A percentile compares a stretch with the other conserved stretches of the same genome.
Evolutionary conservation across 306 rosid species (phyloP).

Genomic region (Rosa multiflora): DNA sequence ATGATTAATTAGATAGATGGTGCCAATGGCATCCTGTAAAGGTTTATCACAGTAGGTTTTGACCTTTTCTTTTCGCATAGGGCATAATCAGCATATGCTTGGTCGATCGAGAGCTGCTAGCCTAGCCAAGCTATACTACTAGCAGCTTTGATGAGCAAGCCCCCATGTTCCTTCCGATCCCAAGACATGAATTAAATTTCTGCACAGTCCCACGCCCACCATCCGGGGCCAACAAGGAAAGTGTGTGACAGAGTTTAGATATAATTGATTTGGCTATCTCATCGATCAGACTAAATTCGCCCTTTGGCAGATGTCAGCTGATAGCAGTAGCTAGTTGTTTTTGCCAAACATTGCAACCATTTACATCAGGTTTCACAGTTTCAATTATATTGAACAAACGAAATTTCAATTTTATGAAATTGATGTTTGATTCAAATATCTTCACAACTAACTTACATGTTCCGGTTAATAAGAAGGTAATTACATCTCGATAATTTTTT

Average conservation of each 20-base stretch:
- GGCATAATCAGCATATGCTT: neutral
- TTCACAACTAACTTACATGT: too few species aligned
- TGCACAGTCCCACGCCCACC: conserved; percentile 32
- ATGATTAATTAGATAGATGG: conserved; percentile 25
- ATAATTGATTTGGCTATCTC: conserved; percentile 11
- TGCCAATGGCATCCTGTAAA: conserved; percentile 43
- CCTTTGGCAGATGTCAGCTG: neutral
- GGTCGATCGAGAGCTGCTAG: conserved; percentile 14
- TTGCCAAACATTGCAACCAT: neutral
- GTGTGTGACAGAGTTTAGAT: conserved; percentile 1
- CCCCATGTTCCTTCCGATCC: conserved; percentile 16
- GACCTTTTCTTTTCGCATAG: neutral
- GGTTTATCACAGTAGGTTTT: conserved; percentile 27
- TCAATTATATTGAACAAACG: neutral
- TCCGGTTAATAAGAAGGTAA: too few species aligned
- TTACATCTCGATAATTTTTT: too few species aligned
- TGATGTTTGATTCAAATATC: too few species aligned
- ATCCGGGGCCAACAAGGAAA: conserved; percentile 30
- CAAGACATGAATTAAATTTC: neutral
- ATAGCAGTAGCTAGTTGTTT: neutral
- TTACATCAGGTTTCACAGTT: neutral
- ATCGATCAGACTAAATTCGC: neutral
- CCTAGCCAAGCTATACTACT: neutral
- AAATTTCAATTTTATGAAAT: too few species aligned
- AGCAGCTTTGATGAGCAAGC: conserved; percentile 8